Evolutionary conservation across 2,329 filamentous ascomycete genomes (phyloP).

Genomic region (Elsinoe ampelina): DNA sequence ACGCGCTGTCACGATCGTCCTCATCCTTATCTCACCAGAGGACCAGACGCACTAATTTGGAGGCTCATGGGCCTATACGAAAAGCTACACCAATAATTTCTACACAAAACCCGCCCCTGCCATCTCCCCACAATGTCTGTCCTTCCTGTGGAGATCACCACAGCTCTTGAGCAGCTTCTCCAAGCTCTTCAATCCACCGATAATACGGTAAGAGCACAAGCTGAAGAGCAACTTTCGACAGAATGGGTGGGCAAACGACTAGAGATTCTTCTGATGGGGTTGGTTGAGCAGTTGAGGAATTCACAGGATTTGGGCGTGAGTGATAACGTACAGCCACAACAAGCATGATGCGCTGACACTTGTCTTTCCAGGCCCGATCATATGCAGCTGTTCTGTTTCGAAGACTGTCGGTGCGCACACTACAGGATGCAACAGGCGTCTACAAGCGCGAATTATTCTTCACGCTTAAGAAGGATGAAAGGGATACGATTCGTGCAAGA

Average conservation of each 20-base stretch:
- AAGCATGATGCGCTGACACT: constrained; percentile 10
- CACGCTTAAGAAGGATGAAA: constrained; percentile 63
- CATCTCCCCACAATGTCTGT: constrained; percentile 47
- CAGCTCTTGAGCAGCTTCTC: constrained; percentile 76
- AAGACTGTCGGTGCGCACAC: constrained; percentile 79
- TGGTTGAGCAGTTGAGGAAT: constrained; percentile 81
- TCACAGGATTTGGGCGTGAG: constrained; percentile 65
- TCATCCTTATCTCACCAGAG: neutral
- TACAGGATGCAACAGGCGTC: constrained; percentile 63
- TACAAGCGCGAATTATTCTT: constrained; percentile 77
- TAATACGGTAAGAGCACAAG: constrained; percentile 73
- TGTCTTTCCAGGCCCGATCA: constrained; percentile 58
- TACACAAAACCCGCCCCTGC: neutral
- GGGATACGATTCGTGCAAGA: constrained; percentile 71
- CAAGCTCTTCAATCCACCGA: constrained; percentile 82
- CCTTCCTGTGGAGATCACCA: constrained; percentile 72
- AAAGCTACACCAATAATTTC: neutral
- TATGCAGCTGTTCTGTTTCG: constrained; percentile 93
- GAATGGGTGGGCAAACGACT: constrained; percentile 79
- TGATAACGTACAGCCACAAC: constrained; percentile 16
- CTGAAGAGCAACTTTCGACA: constrained; percentile 81
- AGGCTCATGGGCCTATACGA: constrained; percentile 4
- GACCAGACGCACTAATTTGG: neutral
- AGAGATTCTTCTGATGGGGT: constrained; percentile 82
- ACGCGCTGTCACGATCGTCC: neutral